phyloP scores from a whole-genome alignment of 2,329 filamentous ascomycete genomes.

The Penicillium palitans region DNA sequence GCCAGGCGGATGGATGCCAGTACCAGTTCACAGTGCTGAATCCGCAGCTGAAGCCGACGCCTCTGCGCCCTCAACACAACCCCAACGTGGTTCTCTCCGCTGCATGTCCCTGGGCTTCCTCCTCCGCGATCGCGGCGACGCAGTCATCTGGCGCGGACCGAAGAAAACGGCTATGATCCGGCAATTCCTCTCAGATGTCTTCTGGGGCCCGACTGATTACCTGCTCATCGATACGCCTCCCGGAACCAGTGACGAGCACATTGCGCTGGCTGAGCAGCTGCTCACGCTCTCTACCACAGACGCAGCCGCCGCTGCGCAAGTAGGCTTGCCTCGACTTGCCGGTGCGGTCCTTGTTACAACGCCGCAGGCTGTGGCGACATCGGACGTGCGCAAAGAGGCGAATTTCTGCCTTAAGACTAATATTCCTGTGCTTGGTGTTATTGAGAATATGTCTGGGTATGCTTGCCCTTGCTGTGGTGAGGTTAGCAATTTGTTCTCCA shows the following conservation, averaged over 20 bases:
- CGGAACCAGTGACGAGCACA: conserved; percentile 95
- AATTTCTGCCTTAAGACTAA: conserved; percentile 88
- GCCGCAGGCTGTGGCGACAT: conserved; percentile 88
- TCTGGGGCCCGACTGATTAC: conserved; percentile 86
- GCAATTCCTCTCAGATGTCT: conserved; percentile 88
- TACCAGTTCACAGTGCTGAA: conserved; percentile 71
- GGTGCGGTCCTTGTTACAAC: conserved; percentile 96
- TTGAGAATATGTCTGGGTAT: conserved; percentile 83
- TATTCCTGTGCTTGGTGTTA: conserved; percentile 77
- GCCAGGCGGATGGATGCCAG: conserved; percentile 87
- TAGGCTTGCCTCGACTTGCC: conserved; percentile 62
- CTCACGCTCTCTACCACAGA: conserved; percentile 49
- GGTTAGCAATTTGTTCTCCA: conserved; percentile 91
- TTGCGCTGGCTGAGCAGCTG: conserved; percentile 86
- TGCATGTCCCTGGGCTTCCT: conserved; percentile 96
- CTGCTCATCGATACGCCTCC: conserved; percentile 94
- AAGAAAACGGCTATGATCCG: conserved; percentile 99
- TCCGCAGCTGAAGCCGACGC: conserved; percentile 13
- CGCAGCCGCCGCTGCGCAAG: conserved; percentile 17
- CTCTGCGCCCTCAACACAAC: conserved; percentile 14
- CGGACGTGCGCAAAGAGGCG: conserved; percentile 90
- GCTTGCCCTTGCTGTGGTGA: conserved; percentile 66
- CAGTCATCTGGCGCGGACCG: conserved; percentile 94
- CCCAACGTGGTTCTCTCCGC: conserved; percentile 43
- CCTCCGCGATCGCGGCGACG: conserved; percentile 77